Percentiles rank a stretch among this genome's conserved stretches.
These are phyloP conservation scores for Xerocomus nothofagi DNA, from an alignment of 1,284 basidiomycete genomes.

Conservation along the genomic window DNA sequence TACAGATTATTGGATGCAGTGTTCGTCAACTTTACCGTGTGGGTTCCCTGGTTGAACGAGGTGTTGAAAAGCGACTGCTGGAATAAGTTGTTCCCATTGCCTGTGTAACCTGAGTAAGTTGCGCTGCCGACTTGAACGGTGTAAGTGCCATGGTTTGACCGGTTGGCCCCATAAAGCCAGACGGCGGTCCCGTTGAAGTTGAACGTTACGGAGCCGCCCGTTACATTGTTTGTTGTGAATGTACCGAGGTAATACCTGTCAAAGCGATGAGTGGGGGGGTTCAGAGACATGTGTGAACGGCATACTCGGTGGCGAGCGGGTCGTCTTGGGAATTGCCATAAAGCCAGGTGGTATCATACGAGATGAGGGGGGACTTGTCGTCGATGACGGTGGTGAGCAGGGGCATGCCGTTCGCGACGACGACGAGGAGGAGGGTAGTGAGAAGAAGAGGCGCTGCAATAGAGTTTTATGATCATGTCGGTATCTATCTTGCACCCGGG, in stretches of 20 bases:
- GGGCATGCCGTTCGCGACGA: slow-evolving; percentile 23
- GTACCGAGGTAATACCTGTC: slow-evolving; percentile 34
- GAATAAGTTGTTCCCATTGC: slow-evolving; percentile 20
- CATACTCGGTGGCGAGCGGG: slow-evolving; percentile 18
- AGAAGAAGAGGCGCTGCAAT: too few relatives aligned
- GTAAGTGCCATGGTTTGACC: slow-evolving; percentile 36
- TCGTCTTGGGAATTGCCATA: slow-evolving; percentile 20
- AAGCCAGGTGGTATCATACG: slow-evolving; percentile 28
- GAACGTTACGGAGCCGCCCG: slow-evolving; percentile 29
- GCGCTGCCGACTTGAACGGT: slow-evolving; percentile 33
- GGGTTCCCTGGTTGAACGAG: slow-evolving; percentile 29
- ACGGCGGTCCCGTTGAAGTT: slow-evolving; percentile 40
- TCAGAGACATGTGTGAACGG: background rate
- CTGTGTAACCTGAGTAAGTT: slow-evolving; percentile 11
- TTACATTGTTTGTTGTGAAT: slow-evolving; percentile 32
- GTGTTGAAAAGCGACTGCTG: slow-evolving; percentile 32
- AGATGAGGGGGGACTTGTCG: slow-evolving; percentile 34
- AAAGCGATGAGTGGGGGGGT: background rate
- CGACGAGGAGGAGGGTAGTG: background rate
- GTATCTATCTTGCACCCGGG: background rate
- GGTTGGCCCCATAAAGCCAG: slow-evolving; percentile 36
- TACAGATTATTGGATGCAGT: slow-evolving; percentile 18
- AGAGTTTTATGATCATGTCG: background rate
- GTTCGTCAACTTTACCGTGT: slow-evolving; percentile 34
- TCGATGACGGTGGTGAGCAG: slow-evolving; percentile 27